Base-by-base conservation (phyloP, 2,329 filamentous ascomycete genomes). In the Alternaria gaisen region DNA sequence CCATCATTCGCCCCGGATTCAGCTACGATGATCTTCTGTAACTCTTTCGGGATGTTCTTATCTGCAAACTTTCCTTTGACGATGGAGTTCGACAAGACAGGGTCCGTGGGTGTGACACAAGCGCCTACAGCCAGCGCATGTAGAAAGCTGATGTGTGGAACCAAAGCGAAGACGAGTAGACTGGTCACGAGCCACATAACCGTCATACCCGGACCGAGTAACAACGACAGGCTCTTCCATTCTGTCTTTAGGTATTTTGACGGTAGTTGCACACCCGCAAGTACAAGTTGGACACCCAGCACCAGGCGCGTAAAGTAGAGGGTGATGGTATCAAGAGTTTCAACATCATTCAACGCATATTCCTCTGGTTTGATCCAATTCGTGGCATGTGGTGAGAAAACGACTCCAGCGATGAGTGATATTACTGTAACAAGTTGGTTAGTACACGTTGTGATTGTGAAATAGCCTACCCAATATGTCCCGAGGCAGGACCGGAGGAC, bases 21-120 rank as follows among this genome's bases (percentile, higher is more conserved):
- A 38, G 80, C 82, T 60, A 81, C 80, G 61, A 82, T 83, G 60
- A 83, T 92, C 65, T 90, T 88, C 80, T 97, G 93, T 50, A 97
- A 81, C 28, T 90, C 86, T 58, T 88, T 89, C 0, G 94, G 93
- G 18, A 97, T 90, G 74, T 97, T 95, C 71, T 93, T 90, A 72
- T 97, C 93, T 1, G 94, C 94, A 74, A 97, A 97, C 70, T 92
- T 94, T 32, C 93, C 93, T 81, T 97, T 97, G 46, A 97, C 92
- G 58, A 97, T 97, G 3, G 91, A 91, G 65, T 95, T 94, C 16
- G 91, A 94, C 38, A 97, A 79, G 1, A 97, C 88, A 0, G 94
- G 94, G 71, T 97, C 94, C 0, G 94, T 97, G 0, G 93, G 94
- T 3, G 94, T 95, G n/a, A 97, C 88, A 72, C 93, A 97, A 0